Percentiles rank a stretch among this genome's conserved stretches.
Evolutionary conservation across 2,329 filamentous ascomycete genomes (phyloP).

Genomic region (Cryphonectria naterciae): DNA sequence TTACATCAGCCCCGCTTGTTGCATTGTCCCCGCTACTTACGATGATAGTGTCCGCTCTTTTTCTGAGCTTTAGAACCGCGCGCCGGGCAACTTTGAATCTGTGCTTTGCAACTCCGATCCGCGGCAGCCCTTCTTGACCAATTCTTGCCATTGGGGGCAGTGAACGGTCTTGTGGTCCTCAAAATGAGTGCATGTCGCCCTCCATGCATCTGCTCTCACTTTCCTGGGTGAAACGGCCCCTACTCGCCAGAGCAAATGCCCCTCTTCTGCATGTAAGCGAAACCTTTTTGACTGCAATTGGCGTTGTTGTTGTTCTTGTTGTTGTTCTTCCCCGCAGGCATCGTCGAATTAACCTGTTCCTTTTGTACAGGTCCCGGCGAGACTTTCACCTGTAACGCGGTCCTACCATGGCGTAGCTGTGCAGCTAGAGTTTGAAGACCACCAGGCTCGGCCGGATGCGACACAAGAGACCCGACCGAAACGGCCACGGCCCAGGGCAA

Average conservation of each 20-base stretch:
- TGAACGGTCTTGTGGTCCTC: neutral
- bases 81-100: neutral
- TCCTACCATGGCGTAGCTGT: neutral
- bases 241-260: neutral
- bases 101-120: neutral
- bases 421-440: neutral
- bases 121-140: neutral
- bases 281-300: neutral
- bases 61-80: neutral
- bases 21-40: neutral
- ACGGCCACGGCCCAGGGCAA: neutral
- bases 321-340: neutral
- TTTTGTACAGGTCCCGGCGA: neutral
- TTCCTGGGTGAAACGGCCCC: neutral
- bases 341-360: neutral
- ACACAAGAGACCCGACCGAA: neutral
- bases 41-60: neutral
- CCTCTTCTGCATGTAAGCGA: constrained; percentile 2
- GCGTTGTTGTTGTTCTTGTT: neutral
- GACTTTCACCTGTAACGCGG: neutral
- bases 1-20: constrained; percentile 6
- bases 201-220: constrained; percentile 7
- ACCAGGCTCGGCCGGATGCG: neutral
- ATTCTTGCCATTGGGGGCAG: constrained; percentile 1
- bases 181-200: constrained; percentile 19